Base-by-base conservation (phyloP, 495 filamentous ascomycete species). In the Xylaria scruposa region DNA sequence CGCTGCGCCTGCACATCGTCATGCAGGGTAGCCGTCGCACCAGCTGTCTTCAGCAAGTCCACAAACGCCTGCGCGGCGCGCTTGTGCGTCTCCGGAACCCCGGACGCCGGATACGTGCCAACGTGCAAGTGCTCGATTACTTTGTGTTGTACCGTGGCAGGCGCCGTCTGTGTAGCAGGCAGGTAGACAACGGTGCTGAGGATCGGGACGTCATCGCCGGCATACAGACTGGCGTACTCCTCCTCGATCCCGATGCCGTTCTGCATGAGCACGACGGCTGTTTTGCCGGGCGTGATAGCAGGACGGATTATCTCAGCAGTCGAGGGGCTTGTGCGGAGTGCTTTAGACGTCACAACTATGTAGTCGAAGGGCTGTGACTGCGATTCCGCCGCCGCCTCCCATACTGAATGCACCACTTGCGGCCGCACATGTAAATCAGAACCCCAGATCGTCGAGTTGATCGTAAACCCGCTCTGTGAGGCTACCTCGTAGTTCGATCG, bases 201-300 rank as follows among this genome's bases (percentile, higher is more conserved):
- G 51, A 87, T 59, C 53, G 85, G 75, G 72, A 66, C 60, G n/a
- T 67, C 38, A 56, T 86, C 86, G 6, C 69, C 59, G 0, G 87
- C 85, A 70, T 85, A 89, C n/a, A 73, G 67, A 8, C 71, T 60
- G 1, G 78, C 72, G 65, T 84, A 85, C 60, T 83, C 81, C 13
- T 83, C 79, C 74, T 90, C 87, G 71, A 88, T 87, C 13, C 81
- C 83, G 61, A 90, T 84, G 9, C 88, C 87, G 74, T 90, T 90
- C 75, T 90, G 88, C 15, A 87, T 67, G 2, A 90, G 78, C 67
- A 87, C 86, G 54, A 90, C 84, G 0, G 78, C 74, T 0, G 87
- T 89, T 44, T 76, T 74, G 13, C 63, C 72, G 1, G 72, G 62
- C 0, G 78, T 76, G 12, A 89, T 74, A 0, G 80, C 85, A 1